phyloP scores from a whole-genome alignment of 805 yeast genomes.

The Kodamaea jinghongensis region DNA sequence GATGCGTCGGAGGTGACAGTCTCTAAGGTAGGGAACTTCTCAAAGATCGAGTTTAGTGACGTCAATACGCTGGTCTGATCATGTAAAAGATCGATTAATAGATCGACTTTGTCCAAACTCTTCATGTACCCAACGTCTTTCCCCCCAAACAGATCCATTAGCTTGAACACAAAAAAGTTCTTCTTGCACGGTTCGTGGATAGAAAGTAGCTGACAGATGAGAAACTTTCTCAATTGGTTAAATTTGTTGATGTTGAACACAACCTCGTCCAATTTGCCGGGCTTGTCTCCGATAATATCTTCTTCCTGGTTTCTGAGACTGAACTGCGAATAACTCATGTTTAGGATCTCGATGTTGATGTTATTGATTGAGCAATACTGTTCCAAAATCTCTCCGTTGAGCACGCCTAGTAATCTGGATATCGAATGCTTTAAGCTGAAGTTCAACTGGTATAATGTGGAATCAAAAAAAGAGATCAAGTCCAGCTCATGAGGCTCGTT shows the following conservation, averaged over 20 bases:
- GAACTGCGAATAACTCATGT: conserved; percentile 6
- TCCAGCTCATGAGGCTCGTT: conserved; percentile 1
- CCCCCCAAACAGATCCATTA: conserved; percentile 19
- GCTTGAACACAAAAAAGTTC: conserved; percentile 32
- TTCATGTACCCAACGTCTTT: not conserved
- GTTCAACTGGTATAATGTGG: conserved; percentile 23
- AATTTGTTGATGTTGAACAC: conserved; percentile 22
- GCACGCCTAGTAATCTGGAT: conserved; percentile 25
- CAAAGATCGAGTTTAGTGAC: conserved; percentile 24
- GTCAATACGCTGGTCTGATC: conserved; percentile 23
- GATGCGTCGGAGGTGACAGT: conserved; percentile 2
- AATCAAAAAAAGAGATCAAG: conserved; percentile 2
- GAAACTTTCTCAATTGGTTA: conserved; percentile 35
- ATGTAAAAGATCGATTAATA: conserved; percentile 19
- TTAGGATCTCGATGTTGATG: conserved; percentile 22
- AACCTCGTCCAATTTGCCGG: conserved; percentile 9
- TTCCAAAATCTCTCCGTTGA: conserved; percentile 39
- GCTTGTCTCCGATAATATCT: conserved; percentile 1
- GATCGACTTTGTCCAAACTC: conserved; percentile 16
- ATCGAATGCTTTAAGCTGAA: conserved; percentile 29
- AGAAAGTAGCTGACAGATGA: conserved; percentile 38
- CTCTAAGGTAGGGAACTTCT: conserved; percentile 20
- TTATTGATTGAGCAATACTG: conserved; percentile 40
- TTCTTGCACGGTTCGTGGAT: conserved; percentile 27
- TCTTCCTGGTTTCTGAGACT: conserved; percentile 10